phyloP scores from a whole-genome alignment of 345 rosid species.

The Sisymbrium altissimum region DNA sequence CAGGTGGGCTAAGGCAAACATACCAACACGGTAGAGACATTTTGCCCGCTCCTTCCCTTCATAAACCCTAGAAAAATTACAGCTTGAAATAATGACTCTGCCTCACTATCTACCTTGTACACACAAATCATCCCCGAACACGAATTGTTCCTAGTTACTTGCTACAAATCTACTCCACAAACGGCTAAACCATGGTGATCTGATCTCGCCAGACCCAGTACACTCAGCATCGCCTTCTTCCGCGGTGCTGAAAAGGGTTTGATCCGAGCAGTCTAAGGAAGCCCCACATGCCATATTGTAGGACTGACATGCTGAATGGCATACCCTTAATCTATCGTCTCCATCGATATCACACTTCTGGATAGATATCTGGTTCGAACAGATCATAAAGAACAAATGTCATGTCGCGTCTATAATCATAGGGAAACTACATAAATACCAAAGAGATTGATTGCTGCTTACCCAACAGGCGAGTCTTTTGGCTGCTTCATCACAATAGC shows the following conservation, averaged over 20 bases:
- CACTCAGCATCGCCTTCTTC: conserved; percentile 81
- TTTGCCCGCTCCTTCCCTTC: background rate
- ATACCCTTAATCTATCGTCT: conserved; percentile 90
- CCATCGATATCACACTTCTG: conserved; percentile 93
- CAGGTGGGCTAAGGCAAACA: conserved; percentile 1
- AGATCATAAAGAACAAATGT: conserved; percentile 6
- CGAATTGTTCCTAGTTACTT: conserved; percentile 22
- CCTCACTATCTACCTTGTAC: conserved; percentile 34
- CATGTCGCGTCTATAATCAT: background rate
- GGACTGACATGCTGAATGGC: conserved; percentile 90
- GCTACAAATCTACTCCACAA: conserved; percentile 38
- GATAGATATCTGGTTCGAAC: conserved; percentile 99
- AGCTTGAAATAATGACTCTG: conserved; percentile 15
- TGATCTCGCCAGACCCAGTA: conserved; percentile 72
- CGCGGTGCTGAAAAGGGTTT: conserved; percentile 84
- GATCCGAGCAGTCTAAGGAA: conserved; percentile 92
- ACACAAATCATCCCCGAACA: conserved; percentile 4
- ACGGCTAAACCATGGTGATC: conserved; percentile 51
- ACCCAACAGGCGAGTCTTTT: conserved; percentile 98
- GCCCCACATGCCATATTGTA: conserved; percentile 95
- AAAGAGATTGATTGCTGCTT: conserved; percentile 11
- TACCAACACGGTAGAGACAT: conserved; percentile 1
- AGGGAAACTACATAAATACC: background rate
- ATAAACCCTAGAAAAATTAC: conserved; percentile 31
- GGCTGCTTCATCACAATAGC: conserved; percentile 85